Evolutionary conservation across 1,139 yeast species (phyloP).

Genomic region (Blastobotrys niveus): DNA sequence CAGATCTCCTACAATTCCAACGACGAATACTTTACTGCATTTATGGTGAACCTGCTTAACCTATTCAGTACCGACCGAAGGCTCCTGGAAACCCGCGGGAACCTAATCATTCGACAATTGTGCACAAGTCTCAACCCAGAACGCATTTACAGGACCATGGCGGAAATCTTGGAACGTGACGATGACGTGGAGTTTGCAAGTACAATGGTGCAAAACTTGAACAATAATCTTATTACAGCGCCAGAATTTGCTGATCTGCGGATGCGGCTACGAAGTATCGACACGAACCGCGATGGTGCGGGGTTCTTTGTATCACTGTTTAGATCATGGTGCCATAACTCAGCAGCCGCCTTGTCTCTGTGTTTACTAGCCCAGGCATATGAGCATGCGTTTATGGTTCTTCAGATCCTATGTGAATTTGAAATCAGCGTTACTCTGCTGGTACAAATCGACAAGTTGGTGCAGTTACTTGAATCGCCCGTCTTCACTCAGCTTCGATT

Average conservation of each 20-base stretch:
- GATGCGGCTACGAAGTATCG: slow-evolving; percentile 51
- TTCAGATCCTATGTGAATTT: slow-evolving; percentile 68
- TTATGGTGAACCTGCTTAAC: slow-evolving; percentile 64
- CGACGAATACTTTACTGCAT: slow-evolving; percentile 70
- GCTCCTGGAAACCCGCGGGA: slow-evolving; percentile 66
- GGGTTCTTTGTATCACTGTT: slow-evolving; percentile 70
- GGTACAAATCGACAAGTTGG: slow-evolving; percentile 73
- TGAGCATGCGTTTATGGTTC: slow-evolving; percentile 75
- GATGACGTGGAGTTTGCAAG: slow-evolving; percentile 67
- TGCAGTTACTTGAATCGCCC: slow-evolving; percentile 80
- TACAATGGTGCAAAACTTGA: slow-evolving; percentile 79
- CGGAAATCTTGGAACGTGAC: slow-evolving; percentile 67
- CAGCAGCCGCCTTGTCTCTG: slow-evolving; percentile 81
- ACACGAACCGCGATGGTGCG: slow-evolving; percentile 58
- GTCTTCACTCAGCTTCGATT: slow-evolving; percentile 82
- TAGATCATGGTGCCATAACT: slow-evolving; percentile 88
- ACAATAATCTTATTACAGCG: slow-evolving; percentile 82
- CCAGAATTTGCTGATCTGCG: slow-evolving; percentile 72
- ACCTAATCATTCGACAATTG: slow-evolving; percentile 75
- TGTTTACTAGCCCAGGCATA: slow-evolving; percentile 86
- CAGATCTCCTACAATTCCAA: slow-evolving; percentile 73
- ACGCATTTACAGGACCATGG: slow-evolving; percentile 72
- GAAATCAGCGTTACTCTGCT: slow-evolving; percentile 67
- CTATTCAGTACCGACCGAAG: slow-evolving; percentile 64
- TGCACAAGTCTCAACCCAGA: slow-evolving; percentile 80